Conservation (phyloP, 805 yeast species). For the Kockiozyma suomiensis region DNA sequence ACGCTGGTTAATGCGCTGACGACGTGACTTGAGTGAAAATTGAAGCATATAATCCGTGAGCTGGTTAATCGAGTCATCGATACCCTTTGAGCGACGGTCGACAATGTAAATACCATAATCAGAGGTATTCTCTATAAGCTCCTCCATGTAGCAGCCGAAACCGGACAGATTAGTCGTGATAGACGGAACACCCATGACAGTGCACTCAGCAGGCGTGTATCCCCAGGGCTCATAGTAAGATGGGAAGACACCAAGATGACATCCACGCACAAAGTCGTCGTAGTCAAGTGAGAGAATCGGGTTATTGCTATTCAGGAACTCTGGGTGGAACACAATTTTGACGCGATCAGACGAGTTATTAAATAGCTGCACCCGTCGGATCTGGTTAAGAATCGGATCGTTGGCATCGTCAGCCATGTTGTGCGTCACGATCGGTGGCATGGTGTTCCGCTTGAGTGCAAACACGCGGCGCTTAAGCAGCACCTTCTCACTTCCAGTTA, state of each 20-base stretch:
- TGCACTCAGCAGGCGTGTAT: conserved; percentile 98
- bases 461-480: conserved; percentile 87
- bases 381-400: conserved; percentile 90
- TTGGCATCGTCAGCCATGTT: conserved; percentile 90
- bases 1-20: conserved; percentile 97
- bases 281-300: conserved; percentile 92
- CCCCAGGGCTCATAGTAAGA: conserved; percentile 99
- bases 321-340: conserved; percentile 96
- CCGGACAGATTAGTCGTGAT: conserved; percentile 95
- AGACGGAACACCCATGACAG: conserved; percentile 99
- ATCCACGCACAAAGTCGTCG: conserved; percentile 97
- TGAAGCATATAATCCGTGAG: conserved; percentile 86
- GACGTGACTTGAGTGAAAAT: conserved; percentile 83
- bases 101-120: conserved; percentile 98
- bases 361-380: conserved; percentile 87
- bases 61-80: conserved; percentile 92
- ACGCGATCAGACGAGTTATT: conserved; percentile 89
- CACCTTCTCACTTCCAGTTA: conserved; percentile 85
- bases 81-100: conserved; percentile 87
- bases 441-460: conserved; percentile 83
- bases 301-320: conserved; percentile 89
- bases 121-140: conserved; percentile 86
- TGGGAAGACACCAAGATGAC: conserved; percentile 97
- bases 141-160: conserved; percentile 98
- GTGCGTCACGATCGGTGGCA: conserved; percentile 96